Base-by-base conservation (phyloP, 306 rosid species). In the Cucurbita ficifolia region DNA sequence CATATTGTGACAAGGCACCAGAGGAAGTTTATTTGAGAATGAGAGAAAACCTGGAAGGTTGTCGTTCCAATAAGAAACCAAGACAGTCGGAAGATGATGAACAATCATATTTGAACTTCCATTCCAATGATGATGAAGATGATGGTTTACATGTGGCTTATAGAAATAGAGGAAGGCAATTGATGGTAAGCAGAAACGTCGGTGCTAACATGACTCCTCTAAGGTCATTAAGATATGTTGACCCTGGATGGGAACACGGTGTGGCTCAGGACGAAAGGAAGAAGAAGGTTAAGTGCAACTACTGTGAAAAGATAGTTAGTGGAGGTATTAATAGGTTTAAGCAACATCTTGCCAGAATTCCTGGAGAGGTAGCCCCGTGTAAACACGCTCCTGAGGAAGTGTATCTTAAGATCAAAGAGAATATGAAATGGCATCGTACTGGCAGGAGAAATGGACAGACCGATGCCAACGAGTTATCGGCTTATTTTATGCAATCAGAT, bases 171-270 rank as follows among this genome's bases (percentile, higher is more conserved):
- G 96, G 98, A 70, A 94, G 88, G 78, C 97, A 90, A 50, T 81
- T 87, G 81, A 79, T 86, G 85, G 86, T 76, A 79, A 89, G 80
- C 33, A 84, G 88, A 80, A 88, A 72, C 76, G 72, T 84, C 38
- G 74, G 79, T 70, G 76, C 83, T 80, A 87, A 84, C 60, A 67
- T 84, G 75, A 86, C 90, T 77, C 88, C 98, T 79, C 91, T 88
- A 70, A 85, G 98, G 56, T 89, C 97, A 51, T 81, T 93, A 79
- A 96, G 97, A 67, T 90, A 88, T 79, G 82, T 93, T 80, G 98
- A 94, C 69, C 98, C 98, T n/a, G 97, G 98, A 39, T 94, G 98
- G 98, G 98, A 94, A 74, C 98, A 94, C 81, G 96, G 98, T 75
- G 77, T 91, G 81, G 90, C 98, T 79, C 97, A 90, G 72, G 98